A percentile compares a stretch with the other conserved stretches of the same genome.
phyloP scores from a whole-genome alignment of 306 rosid genomes.

The Albizia julibrissin region DNA sequence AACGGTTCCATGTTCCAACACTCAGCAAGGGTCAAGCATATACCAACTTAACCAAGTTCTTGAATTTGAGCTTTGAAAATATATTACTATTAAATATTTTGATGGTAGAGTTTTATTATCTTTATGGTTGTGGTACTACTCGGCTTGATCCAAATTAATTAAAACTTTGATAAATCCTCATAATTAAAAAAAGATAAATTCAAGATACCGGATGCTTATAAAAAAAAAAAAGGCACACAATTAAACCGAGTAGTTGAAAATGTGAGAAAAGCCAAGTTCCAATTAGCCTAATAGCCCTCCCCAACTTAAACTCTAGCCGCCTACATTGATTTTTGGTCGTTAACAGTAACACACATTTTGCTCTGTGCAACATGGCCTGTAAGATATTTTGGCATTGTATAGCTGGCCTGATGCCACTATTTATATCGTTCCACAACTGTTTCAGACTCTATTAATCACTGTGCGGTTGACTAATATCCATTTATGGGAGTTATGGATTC shows the following conservation, averaged over 20 bases:
- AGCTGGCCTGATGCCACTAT: background rate
- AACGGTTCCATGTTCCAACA: too few species aligned
- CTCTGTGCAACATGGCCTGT: background rate
- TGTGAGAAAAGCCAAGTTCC: background rate
- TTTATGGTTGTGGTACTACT: too few species aligned
- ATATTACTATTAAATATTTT: too few species aligned
- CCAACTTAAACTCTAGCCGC: background rate
- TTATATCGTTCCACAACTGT: background rate
- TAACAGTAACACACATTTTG: background rate
- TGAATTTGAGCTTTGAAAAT: too few species aligned
- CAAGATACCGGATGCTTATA: too few species aligned
- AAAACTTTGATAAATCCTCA: too few species aligned
- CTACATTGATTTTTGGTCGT: background rate
- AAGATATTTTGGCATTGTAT: background rate
- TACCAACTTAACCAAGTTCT: too few species aligned
- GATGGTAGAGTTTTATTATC: too few species aligned
- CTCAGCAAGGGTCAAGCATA: background rate
- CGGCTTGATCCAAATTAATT: too few species aligned
- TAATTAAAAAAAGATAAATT: too few species aligned
- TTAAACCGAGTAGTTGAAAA: background rate
- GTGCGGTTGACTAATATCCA: background rate
- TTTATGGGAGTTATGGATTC: background rate
- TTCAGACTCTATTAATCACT: background rate
- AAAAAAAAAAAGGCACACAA: background rate
- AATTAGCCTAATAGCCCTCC: background rate